A percentile compares a stretch with the other conserved stretches of the same genome.
Conservation (phyloP, 2,329 filamentous ascomycete species). For the Acrocalymma vagum region DNA sequence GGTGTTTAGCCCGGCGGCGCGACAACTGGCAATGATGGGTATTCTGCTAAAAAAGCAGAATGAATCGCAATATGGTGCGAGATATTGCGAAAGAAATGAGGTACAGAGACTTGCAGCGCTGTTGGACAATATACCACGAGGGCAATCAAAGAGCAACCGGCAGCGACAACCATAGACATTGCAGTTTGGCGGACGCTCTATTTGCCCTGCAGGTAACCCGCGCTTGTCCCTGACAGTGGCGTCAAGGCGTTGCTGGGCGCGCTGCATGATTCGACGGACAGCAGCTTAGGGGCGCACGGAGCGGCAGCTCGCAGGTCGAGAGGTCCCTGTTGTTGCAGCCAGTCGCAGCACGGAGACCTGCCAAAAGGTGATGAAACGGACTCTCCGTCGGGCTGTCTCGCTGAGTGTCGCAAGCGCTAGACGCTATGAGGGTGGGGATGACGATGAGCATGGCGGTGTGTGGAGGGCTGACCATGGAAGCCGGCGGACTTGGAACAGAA, state of each 20-base stretch:
- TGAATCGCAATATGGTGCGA: constrained; percentile 20
- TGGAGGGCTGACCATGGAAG: constrained; percentile 3
- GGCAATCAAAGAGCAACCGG: constrained; percentile 31
- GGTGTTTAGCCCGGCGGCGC: constrained; percentile 35
- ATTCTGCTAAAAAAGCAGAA: constrained; percentile 35
- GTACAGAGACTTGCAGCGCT: too few species aligned
- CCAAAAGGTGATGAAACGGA: constrained; percentile 38
- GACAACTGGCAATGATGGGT: constrained; percentile 45
- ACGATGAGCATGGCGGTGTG: background rate
- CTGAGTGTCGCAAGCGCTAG: constrained; percentile 35
- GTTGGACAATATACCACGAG: constrained; percentile 13
- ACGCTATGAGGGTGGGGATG: constrained; percentile 2
- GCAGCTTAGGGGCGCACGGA: constrained; percentile 35
- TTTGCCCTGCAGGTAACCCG: constrained; percentile 36
- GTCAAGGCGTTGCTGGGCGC: constrained; percentile 27
- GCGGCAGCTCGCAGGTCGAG: constrained; percentile 34
- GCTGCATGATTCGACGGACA: constrained; percentile 38
- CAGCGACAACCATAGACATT: constrained; percentile 28
- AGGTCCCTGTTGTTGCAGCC: constrained; percentile 31
- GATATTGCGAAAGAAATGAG: constrained; percentile 11
- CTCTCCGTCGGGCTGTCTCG: constrained; percentile 32
- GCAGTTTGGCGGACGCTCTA: constrained; percentile 17
- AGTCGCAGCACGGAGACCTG: constrained; percentile 27
- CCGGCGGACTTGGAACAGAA: constrained; percentile 6
- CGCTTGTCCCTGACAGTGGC: constrained; percentile 43